Evolutionary conservation across 2,329 filamentous ascomycete species (phyloP), one percentile per base, ranked within the genome.

Genomic region (Penicillium hesseltinei): DNA sequence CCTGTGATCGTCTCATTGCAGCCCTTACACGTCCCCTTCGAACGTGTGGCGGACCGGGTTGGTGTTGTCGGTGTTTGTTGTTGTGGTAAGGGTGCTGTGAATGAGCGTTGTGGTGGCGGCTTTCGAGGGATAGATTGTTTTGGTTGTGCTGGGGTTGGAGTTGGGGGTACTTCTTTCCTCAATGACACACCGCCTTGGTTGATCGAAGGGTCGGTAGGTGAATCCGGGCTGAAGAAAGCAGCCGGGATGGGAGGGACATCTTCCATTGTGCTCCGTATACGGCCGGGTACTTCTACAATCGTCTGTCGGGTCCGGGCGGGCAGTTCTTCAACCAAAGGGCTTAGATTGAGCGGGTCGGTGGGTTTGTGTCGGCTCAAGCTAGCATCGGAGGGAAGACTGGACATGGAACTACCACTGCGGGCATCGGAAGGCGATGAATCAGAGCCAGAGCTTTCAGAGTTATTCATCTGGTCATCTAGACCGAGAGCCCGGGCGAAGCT

Each of bases 11-110:
- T 78, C 45, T 88, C 79, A 4, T 84, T 81, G 73, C 94, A 99
- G 1, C 90, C 90, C 68, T 91, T 90, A 78, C 94, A 99, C 61
- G 85, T 85, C 2, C 91, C 90, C 55, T 90, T 88, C 17, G 82
- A 82, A 31, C 71, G 67, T 9, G 76, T 71, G 2, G 72, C 70
- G 38, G 80, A 77, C 21, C 71, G 68, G 10, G 77, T 71, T 3
- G 74, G 70, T 21, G 44, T 39, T 43, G 79, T 76, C 27, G 77
- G 74, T 11, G 75, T 71, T 6, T 73, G 70, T 40, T 79, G 76
- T 29, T 77, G 74, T 11, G 75, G 77, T 39, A 75, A 72, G 2
- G 69, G 69, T 45, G 63, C 61, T 5, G 69, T 71, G n/a, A 65
- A 64, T 17, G 68, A 61, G 11, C 69, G 60, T 36, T 63, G 60